Evolutionary conservation across 805 yeast genomes (phyloP), one percentile per base, ranked within the genome.

Genomic region (Ogataea sp.): DNA sequence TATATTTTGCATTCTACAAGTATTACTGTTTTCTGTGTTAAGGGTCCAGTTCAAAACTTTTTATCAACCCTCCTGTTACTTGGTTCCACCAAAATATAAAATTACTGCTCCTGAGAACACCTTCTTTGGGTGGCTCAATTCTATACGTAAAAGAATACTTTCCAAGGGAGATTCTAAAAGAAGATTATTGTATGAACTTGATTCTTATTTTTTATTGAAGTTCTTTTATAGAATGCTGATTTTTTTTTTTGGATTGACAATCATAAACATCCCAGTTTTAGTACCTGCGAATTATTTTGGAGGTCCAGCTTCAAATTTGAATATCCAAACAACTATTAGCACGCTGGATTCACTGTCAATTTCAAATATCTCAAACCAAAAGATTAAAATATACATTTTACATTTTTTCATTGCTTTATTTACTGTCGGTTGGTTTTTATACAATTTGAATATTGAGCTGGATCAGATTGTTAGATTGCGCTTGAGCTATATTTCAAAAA

Each of bases 201-300:
- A 87, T 55, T 78, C 88, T 0, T 85, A 81, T 53, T 79, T 81
- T 51, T 80, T 84, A 46, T 49, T 85, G 2, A 57, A 95, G 37
- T 85, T 72, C 48, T 51, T 86, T 34, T 56, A 64, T 36, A 59
- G 80, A 4, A 50, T 83, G 10, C 51, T 75, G 25, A 43, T 70
- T 2, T 64, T 80, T 34, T 81, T 80, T 50, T 48, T 62, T 1
- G 66, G 70, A 0, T 55, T 81, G 18, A 79, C 85, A 0, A 38
- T 71, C 0, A 42, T 81, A 10, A 73, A 77, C 39, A 58, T 83
- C 21, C 72, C 85, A 0, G 59, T 82, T 0, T 59, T 87, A 25
- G 48, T 83, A 2, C 89, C 93, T 0, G 62, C 85, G 1, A 86
- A 86, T 55, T 55, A 61, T 36, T 58, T 65, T 1, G 77, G 79